phyloP scores from a whole-genome alignment of 805 yeast genomes.

The Maudiozyma turicensis region DNA sequence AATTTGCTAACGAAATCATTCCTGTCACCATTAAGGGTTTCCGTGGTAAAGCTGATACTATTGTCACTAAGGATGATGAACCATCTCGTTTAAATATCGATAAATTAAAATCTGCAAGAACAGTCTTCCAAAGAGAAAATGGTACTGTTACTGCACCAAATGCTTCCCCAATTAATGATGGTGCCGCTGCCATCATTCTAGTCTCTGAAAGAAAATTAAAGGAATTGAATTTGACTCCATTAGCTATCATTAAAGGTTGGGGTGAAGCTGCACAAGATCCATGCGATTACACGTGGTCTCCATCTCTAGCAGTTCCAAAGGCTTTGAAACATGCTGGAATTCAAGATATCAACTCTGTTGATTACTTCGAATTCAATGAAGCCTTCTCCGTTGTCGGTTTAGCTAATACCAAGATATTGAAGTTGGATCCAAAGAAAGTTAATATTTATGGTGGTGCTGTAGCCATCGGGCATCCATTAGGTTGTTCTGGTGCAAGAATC shows the following conservation, averaged over 20 bases:
- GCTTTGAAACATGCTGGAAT: constrained; percentile 83
- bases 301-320: constrained; percentile 90
- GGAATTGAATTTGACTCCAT: constrained; percentile 79
- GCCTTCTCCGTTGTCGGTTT: constrained; percentile 96
- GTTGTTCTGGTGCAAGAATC: constrained; percentile 93
- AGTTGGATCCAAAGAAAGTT: constrained; percentile 50
- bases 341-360: constrained; percentile 50
- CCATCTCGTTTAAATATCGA: constrained; percentile 63
- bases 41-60: constrained; percentile 81
- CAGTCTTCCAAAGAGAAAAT: constrained; percentile 87
- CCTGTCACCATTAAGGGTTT: constrained; percentile 84
- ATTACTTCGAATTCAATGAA: constrained; percentile 92
- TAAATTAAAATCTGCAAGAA: constrained; percentile 73
- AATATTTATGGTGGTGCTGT: constrained; percentile 95
- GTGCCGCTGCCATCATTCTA: constrained; percentile 90
- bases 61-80: constrained; percentile 78
- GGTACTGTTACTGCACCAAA: constrained; percentile 98
- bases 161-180: constrained; percentile 93
- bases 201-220: constrained; percentile 77
- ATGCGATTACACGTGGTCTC: constrained; percentile 91
- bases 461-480: constrained; percentile 90
- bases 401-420: constrained; percentile 69
- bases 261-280: constrained; percentile 98
- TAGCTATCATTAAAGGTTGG: constrained; percentile 87
- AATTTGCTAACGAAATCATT: constrained; percentile 71